A percentile compares a stretch with the other conserved stretches of the same genome.
Conservation (phyloP, 2,329 filamentous ascomycete species). For the Fulvia fulva region DNA sequence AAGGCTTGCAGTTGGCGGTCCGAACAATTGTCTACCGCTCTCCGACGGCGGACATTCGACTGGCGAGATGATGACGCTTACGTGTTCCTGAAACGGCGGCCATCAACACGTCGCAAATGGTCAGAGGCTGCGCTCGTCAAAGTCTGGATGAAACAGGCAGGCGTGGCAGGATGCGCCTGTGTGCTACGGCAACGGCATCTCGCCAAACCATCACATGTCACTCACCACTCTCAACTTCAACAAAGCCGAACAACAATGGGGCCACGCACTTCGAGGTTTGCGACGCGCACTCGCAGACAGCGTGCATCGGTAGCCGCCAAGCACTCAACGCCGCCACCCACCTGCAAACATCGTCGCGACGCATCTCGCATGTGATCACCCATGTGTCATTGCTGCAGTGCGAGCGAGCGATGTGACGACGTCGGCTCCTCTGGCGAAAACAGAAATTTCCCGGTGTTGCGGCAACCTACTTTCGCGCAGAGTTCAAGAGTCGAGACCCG, state of each 20-base stretch:
- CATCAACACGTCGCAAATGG: background rate
- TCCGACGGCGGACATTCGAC: background rate
- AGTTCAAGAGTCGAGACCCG: background rate
- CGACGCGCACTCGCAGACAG: background rate
- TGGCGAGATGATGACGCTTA: background rate
- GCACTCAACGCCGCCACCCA: background rate
- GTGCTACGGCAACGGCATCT: background rate
- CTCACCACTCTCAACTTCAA: background rate
- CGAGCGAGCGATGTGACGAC: background rate
- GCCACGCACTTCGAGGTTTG: background rate
- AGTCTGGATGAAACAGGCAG: background rate
- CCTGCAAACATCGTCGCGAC: background rate
- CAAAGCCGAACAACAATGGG: background rate
- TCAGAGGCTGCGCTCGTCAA: background rate
- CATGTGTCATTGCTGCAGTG: background rate
- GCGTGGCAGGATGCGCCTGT: background rate
- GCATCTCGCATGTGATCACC: background rate
- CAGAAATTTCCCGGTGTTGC: background rate
- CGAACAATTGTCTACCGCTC: background rate
- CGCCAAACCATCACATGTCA: background rate
- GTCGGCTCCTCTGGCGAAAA: background rate
- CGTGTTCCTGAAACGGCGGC: background rate
- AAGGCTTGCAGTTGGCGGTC: background rate
- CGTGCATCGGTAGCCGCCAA: background rate
- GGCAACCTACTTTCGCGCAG: background rate